Conservation (phyloP, 768 basidiomycete species). For the Amanita brunnescens region DNA sequence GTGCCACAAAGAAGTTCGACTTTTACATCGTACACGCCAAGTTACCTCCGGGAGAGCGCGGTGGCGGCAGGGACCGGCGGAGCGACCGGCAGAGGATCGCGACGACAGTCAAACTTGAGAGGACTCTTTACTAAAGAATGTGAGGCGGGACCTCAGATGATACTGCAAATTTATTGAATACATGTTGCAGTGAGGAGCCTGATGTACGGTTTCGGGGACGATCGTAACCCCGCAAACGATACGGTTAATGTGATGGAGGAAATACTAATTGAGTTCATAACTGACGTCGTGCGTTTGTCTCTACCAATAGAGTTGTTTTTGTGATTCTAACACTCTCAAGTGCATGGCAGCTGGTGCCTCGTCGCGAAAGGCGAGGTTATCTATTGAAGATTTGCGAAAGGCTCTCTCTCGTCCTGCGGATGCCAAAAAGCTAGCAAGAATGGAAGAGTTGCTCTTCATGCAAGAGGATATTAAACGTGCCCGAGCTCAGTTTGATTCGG, state of each 20-base stretch:
- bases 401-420: conserved; percentile 80
- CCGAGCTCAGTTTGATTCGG: conserved; percentile 60
- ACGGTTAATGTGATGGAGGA: conserved; percentile 92
- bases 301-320: conserved; percentile 8
- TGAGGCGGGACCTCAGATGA: conserved; percentile 27
- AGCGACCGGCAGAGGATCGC: conserved; percentile 37
- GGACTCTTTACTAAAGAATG: conserved; percentile 78
- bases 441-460: conserved; percentile 91
- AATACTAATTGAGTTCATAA: conserved; percentile 84
- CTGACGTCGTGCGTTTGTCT: conserved; percentile 65
- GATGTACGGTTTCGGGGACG: conserved; percentile 94
- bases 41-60: conserved; percentile 40
- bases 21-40: conserved; percentile 51
- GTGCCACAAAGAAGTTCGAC: conserved; percentile 30
- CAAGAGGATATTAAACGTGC: conserved; percentile 91
- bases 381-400: conserved; percentile 79
- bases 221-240: conserved; percentile 79
- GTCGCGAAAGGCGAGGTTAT: conserved; percentile 63
- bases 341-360: conserved; percentile 67
- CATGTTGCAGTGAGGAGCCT: conserved; percentile 57
- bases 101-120: conserved; percentile 61
- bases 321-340: conserved; percentile 26
- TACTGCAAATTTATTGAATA: conserved; percentile 7
- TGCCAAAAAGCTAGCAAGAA: conserved; percentile 83
- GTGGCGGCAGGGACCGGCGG: conserved; percentile 31